Conservation (phyloP, 139 green algal species). For the Coelastrella sp. region DNA sequence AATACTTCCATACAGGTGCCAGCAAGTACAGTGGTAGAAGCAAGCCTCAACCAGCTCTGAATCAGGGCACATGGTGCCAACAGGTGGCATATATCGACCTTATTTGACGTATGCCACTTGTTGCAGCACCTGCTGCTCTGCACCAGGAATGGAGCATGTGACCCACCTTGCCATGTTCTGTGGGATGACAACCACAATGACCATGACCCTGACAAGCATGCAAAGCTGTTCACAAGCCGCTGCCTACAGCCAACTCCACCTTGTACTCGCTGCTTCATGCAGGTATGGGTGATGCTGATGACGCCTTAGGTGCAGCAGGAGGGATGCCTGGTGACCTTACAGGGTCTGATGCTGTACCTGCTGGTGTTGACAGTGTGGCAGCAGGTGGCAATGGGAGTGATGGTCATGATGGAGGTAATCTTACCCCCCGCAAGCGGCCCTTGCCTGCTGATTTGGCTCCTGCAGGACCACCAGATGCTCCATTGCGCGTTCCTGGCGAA, state of each 20-base stretch:
- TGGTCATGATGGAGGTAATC: no score
- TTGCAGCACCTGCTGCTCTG: background rate
- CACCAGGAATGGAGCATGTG: background rate
- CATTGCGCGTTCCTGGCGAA: background rate
- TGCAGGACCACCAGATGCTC: background rate
- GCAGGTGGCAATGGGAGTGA: no score
- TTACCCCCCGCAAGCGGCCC: no score
- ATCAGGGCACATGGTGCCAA: no score
- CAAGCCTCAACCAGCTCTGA: no score
- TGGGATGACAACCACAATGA: no score
- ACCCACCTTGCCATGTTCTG: no score
- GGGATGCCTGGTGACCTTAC: constrained; percentile 40
- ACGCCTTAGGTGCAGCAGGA: constrained; percentile 7
- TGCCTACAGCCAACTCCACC: background rate
- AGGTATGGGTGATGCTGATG: background rate
- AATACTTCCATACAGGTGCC: background rate
- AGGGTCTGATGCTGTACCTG: background rate
- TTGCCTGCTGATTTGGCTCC: constrained; percentile 13
- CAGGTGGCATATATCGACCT: no score
- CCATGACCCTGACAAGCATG: background rate
- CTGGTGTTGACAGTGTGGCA: constrained; percentile 14
- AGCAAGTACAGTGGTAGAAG: background rate
- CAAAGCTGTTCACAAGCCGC: background rate
- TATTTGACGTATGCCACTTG: background rate
- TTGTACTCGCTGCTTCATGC: background rate